These are phyloP conservation scores for Ophiostoma sp. DNA, from an alignment of 2,329 filamentous ascomycete species.

Conservation along the genomic window DNA sequence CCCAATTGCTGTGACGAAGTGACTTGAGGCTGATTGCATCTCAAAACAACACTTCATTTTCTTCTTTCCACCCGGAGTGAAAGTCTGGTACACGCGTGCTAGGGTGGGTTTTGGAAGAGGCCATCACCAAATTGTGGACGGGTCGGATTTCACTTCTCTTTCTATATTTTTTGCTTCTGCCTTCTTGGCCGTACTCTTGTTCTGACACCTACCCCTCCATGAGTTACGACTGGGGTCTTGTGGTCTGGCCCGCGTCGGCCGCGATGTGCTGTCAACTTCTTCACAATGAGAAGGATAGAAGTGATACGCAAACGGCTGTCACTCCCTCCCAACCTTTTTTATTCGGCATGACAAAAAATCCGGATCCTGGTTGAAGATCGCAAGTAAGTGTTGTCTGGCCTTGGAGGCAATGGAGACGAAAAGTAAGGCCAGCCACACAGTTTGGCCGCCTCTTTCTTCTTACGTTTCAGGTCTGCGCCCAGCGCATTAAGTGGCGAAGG, in stretches of 20 bases:
- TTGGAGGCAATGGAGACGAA: background rate
- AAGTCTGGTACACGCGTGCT: slow-evolving; percentile 6
- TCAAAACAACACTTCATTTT: background rate
- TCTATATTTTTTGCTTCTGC: background rate
- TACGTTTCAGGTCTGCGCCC: background rate
- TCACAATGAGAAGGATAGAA: background rate
- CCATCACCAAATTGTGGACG: background rate
- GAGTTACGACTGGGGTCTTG: background rate
- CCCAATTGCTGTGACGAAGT: background rate
- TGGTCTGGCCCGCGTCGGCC: slow-evolving; percentile 1
- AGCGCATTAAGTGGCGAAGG: slow-evolving; percentile 5
- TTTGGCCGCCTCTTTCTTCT: background rate
- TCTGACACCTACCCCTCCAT: background rate
- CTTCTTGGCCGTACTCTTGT: background rate
- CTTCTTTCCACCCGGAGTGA: background rate
- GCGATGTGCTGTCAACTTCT: background rate
- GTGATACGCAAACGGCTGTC: background rate
- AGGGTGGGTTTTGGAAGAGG: background rate
- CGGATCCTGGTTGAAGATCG: background rate
- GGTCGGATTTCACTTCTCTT: background rate
- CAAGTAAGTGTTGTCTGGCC: background rate
- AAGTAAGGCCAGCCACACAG: background rate
- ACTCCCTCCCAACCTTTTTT: background rate
- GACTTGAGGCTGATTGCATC: slow-evolving; percentile 17
- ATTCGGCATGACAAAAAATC: background rate